A percentile compares a stretch with the other conserved stretches of the same genome.
Conservation (phyloP, 2,329 filamentous ascomycete genomes). For the Aureobasidium sp. region DNA sequence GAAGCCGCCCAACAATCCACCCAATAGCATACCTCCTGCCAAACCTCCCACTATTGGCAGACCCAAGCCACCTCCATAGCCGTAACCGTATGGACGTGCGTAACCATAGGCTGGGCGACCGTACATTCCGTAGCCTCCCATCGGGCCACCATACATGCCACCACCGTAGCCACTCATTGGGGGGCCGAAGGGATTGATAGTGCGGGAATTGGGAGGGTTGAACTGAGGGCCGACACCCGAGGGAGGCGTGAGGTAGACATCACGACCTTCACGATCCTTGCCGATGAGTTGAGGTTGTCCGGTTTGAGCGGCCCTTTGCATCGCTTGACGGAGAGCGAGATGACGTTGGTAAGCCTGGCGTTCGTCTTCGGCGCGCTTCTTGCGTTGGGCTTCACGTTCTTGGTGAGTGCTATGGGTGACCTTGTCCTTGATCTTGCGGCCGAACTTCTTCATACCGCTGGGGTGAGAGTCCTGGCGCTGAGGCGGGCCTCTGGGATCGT, state of each 20-base stretch:
- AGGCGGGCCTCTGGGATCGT: conserved; percentile 22
- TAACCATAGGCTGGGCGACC: conserved; percentile 45
- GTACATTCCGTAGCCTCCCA: conserved; percentile 40
- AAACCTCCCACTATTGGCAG: conserved; percentile 42
- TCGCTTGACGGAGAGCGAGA: conserved; percentile 43
- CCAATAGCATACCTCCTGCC: conserved; percentile 41
- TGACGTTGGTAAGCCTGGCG: conserved; percentile 47
- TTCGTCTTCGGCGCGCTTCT: conserved; percentile 44
- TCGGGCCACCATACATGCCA: conserved; percentile 15
- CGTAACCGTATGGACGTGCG: conserved; percentile 33
- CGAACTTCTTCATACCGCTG: conserved; percentile 36
- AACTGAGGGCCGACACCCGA: conserved; percentile 25
- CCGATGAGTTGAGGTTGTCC: conserved; percentile 51
- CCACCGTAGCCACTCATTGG: conserved; percentile 15
- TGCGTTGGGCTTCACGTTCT: conserved; percentile 44
- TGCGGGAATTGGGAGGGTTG: background rate
- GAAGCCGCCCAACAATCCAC: conserved; percentile 24
- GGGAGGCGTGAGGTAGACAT: conserved; percentile 55
- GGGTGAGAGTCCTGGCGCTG: conserved; percentile 21
- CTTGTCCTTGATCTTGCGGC: conserved; percentile 54
- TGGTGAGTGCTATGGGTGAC: conserved; percentile 51
- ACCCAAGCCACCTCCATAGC: conserved; percentile 42
- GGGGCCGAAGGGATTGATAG: conserved; percentile 6
- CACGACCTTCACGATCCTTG: conserved; percentile 46
- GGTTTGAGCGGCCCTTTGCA: conserved; percentile 46